A percentile compares a stretch with the other conserved stretches of the same genome.
Conservation (phyloP, 1,284 basidiomycete species). For the Rhodotorula glutinis region DNA sequence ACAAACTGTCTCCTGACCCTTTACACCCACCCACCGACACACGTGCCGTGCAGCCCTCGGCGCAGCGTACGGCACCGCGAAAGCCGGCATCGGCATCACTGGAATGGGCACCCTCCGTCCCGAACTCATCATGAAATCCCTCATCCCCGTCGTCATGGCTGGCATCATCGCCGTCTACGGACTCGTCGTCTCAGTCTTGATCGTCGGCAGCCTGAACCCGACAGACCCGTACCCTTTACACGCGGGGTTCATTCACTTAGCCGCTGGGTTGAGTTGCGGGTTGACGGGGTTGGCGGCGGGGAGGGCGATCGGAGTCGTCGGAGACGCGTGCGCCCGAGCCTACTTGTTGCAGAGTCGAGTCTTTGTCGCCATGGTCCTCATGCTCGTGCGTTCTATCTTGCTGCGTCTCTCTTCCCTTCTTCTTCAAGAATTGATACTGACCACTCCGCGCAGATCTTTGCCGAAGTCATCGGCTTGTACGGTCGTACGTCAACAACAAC, state of each 20-base stretch:
- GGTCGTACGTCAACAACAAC: slow-evolving; percentile 46
- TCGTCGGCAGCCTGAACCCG: slow-evolving; percentile 66
- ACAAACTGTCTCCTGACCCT: not conserved
- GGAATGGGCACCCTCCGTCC: slow-evolving; percentile 93
- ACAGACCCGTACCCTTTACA: slow-evolving; percentile 64
- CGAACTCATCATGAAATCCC: slow-evolving; percentile 95
- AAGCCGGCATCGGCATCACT: slow-evolving; percentile 96
- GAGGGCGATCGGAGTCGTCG: slow-evolving; percentile 94
- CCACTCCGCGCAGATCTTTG: slow-evolving; percentile 44
- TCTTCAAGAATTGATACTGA: not conserved
- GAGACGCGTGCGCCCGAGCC: slow-evolving; percentile 85
- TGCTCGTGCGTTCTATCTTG: slow-evolving; percentile 31
- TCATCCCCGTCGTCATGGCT: slow-evolving; percentile 82
- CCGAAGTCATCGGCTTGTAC: slow-evolving; percentile 85
- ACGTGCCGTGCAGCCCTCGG: slow-evolving; percentile 61
- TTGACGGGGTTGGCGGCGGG: slow-evolving; percentile 93
- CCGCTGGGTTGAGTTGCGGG: slow-evolving; percentile 87
- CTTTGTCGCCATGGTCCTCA: slow-evolving; percentile 70
- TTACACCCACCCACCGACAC: no score
- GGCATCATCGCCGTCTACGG: slow-evolving; percentile 96
- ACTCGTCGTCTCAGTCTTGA: slow-evolving; percentile 83
- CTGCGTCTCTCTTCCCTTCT: not conserved
- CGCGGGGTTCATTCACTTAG: slow-evolving; percentile 89
- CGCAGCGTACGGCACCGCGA: slow-evolving; percentile 94
- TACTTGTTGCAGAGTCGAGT: slow-evolving; percentile 87